Percentiles rank a stretch among this genome's conserved stretches.
Evolutionary conservation across 768 basidiomycete species (phyloP).

Genomic region (Suillus americanus): DNA sequence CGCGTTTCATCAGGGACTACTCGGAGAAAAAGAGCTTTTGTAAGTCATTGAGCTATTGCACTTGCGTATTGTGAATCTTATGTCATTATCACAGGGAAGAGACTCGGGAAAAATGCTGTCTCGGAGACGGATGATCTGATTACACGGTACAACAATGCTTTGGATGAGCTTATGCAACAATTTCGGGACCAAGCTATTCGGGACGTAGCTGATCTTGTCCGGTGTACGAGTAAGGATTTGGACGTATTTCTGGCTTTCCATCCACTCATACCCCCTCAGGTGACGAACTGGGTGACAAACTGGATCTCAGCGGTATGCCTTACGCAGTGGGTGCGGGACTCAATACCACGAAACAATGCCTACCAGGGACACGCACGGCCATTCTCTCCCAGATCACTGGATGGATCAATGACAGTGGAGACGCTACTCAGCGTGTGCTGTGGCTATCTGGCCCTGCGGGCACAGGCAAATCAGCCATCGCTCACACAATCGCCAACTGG

Average conservation of each 20-base stretch:
- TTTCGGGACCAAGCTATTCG: neutral
- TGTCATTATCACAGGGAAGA: neutral
- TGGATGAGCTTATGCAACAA: neutral
- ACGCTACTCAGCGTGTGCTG: constrained; percentile 6
- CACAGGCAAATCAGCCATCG: constrained; percentile 32
- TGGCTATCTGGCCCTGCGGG: constrained; percentile 17
- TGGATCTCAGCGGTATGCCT: neutral
- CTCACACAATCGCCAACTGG: constrained; percentile 15
- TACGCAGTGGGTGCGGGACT: constrained; percentile 3
- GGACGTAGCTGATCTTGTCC: neutral
- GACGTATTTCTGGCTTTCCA: neutral
- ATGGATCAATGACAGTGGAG: constrained; percentile 13
- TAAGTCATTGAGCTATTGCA: constrained; percentile 4
- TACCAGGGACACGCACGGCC: constrained; percentile 14
- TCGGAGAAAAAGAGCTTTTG: constrained; percentile 21
- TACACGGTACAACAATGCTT: neutral
- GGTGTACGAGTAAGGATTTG: neutral
- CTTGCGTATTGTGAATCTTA: neutral
- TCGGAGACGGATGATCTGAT: neutral
- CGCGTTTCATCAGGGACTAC: constrained; percentile 28
- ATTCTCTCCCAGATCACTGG: constrained; percentile 15
- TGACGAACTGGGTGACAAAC: neutral
- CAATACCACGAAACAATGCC: constrained; percentile 8
- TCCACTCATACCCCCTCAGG: neutral
- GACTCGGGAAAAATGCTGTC: neutral